Evolutionary conservation across 805 yeast genomes (phyloP), one percentile per base, ranked within the genome.

Genomic region (Clavispora santaluciae): DNA sequence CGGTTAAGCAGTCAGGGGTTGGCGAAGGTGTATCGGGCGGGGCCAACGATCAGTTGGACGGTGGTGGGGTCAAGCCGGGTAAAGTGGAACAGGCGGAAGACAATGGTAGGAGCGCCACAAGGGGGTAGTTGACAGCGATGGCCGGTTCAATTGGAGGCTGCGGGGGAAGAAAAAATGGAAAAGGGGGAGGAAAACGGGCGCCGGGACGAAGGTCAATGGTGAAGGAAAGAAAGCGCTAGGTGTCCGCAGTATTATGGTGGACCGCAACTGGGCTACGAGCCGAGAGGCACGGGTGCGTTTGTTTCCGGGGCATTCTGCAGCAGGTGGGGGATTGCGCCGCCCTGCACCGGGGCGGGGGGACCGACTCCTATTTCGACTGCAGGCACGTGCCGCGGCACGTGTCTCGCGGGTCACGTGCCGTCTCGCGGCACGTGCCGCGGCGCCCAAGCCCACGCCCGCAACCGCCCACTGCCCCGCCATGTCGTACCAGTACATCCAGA

Each of bases 401-500:
- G 17, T 20, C 23, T 36, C 39, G 13, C 33, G 17, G 10, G n/a
- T 25, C 22, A 25, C 29, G 33, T 11, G 15, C 9, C n/a, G 3
- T n/a, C n/a, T n/a, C n/a, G n/a, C n/a, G n/a, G n/a, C n/a, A n/a
- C n/a, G n/a, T n/a, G n/a, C n/a, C n/a, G n/a, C n/a, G n/a, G n/a
- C n/a, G n/a, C n/a, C n/a, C n/a, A n/a, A n/a, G n/a, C n/a, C n/a
- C n/a, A n/a, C n/a, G n/a, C n/a, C n/a, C n/a, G n/a, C n/a, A n/a
- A n/a, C n/a, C n/a, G n/a, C n/a, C n/a, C n/a, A n/a, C n/a, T n/a
- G n/a, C n/a, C n/a, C n/a, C n/a, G n/a, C n/a, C n/a, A n/a, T n/a
- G n/a, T 42, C 48, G 21, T 42, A 42, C 22, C 53, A 50, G 12
- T 61, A 60, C 37, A 54, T 63, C 26, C 57, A 49, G 42, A 41